Evolutionary conservation across 257 asterid species (phyloP).

Genomic region (Solanum okadae): DNA sequence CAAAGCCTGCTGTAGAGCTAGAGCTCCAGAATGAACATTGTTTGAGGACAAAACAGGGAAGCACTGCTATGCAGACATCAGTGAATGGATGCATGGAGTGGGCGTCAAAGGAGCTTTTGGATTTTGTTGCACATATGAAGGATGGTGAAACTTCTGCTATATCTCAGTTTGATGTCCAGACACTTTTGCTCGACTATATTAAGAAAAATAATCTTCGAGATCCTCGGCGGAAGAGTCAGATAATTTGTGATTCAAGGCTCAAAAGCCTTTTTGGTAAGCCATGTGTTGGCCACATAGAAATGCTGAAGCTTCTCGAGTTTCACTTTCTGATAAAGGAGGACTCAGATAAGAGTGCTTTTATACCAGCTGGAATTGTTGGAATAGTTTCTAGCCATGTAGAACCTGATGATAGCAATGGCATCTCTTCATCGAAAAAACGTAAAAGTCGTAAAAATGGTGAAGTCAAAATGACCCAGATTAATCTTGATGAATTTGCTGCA

Average conservation of each 20-base stretch:
- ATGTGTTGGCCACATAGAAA: constrained; percentile 65
- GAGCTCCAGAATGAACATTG: background rate
- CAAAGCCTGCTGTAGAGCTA: constrained; percentile 8
- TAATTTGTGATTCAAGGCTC: constrained; percentile 68
- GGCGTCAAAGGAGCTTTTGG: constrained; percentile 72
- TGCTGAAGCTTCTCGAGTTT: constrained; percentile 74
- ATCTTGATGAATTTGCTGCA: constrained; percentile 71
- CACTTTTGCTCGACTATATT: constrained; percentile 52
- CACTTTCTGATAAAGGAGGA: constrained; percentile 58
- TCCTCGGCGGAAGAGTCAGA: constrained; percentile 58
- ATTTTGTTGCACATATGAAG: constrained; percentile 66
- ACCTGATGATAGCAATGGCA: constrained; percentile 22
- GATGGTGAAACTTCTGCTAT: constrained; percentile 58
- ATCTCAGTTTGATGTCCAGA: constrained; percentile 62
- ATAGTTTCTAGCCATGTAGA: constrained; percentile 17
- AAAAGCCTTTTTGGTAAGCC: constrained; percentile 66
- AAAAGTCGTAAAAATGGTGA: constrained; percentile 49
- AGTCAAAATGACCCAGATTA: constrained; percentile 34
- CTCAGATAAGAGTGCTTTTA: constrained; percentile 24
- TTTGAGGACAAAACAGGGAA: constrained; percentile 9
- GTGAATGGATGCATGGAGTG: constrained; percentile 29
- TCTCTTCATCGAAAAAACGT: constrained; percentile 31
- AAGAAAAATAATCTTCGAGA: constrained; percentile 67
- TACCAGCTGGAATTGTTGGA: constrained; percentile 59
- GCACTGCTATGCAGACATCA: constrained; percentile 8